Percentiles rank a stretch among this genome's conserved stretches.
Evolutionary conservation across 768 basidiomycete genomes (phyloP).

Genomic region (Lactarius vividus): DNA sequence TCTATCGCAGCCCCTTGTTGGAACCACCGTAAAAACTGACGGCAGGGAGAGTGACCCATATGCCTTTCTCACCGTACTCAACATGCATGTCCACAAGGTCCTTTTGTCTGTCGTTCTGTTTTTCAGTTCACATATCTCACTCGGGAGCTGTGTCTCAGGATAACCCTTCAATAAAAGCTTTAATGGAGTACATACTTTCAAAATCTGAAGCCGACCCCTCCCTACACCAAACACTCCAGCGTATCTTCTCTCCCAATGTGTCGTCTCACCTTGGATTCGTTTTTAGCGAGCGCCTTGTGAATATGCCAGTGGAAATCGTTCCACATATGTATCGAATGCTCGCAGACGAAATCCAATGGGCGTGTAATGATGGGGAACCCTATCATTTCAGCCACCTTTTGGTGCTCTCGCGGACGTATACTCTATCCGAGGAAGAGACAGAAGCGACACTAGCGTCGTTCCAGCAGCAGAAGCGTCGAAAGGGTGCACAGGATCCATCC

Average conservation of each 20-base stretch:
- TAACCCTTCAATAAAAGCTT: constrained; percentile 64
- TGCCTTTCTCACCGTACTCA: constrained; percentile 80
- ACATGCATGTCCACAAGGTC: constrained; percentile 69
- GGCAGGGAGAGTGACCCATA: constrained; percentile 88
- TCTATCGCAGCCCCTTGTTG: constrained; percentile 68
- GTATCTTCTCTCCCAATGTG: constrained; percentile 44
- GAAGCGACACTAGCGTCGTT: constrained; percentile 33
- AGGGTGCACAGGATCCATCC: constrained; percentile 32
- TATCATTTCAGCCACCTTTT: constrained; percentile 73
- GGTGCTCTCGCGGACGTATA: constrained; percentile 77
- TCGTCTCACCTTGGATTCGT: constrained; percentile 73
- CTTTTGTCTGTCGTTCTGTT: neutral
- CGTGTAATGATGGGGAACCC: constrained; percentile 61
- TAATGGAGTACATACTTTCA: constrained; percentile 66
- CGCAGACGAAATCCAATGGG: constrained; percentile 74
- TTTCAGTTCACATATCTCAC: constrained; percentile 5
- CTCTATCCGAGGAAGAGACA: constrained; percentile 62
- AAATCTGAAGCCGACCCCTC: constrained; percentile 50
- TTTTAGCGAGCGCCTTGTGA: constrained; percentile 84
- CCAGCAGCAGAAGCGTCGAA: constrained; percentile 43
- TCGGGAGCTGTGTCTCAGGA: constrained; percentile 45
- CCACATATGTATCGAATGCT: constrained; percentile 94
- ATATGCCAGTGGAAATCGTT: constrained; percentile 93
- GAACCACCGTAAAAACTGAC: constrained; percentile 92
- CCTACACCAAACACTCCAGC: constrained; percentile 53